Percentiles rank a stretch among this genome's conserved stretches.
Evolutionary conservation across 2,329 filamentous ascomycete genomes (phyloP).

Genomic region (Leptographium flavum): DNA sequence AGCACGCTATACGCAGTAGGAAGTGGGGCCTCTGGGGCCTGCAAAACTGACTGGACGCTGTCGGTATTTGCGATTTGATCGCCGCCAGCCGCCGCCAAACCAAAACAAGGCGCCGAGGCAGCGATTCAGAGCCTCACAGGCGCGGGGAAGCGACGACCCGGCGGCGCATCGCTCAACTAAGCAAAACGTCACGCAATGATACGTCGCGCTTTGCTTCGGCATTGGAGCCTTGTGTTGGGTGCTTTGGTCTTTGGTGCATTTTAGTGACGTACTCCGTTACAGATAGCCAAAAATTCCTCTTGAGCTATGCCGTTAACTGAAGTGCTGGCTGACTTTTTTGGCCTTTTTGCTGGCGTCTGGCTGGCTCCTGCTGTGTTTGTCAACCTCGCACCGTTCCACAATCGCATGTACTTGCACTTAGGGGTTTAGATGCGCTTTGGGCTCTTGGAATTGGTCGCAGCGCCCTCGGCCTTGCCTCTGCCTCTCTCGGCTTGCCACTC

Average conservation of each 20-base stretch:
- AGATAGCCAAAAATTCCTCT: neutral
- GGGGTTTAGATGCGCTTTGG: conserved; percentile 30
- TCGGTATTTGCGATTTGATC: too few species aligned
- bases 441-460: neutral
- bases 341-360: too few species aligned
- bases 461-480: neutral
- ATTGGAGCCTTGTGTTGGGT: conserved; percentile 3
- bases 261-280: neutral
- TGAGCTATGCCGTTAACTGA: conserved; percentile 4
- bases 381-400: neutral
- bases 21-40: too few species aligned
- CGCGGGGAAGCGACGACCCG: too few species aligned
- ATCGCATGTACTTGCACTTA: conserved; percentile 41
- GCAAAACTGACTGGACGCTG: too few species aligned
- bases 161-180: too few species aligned
- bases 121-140: too few species aligned
- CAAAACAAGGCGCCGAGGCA: too few species aligned
- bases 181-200: too few species aligned
- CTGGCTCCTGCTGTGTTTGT: too few species aligned
- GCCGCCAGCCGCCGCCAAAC: too few species aligned
- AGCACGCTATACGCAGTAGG: neutral
- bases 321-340: neutral
- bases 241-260: neutral
- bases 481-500: neutral
- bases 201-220: conserved; percentile 16